Conservation (phyloP, 2,329 filamentous ascomycete genomes). For the Colletotrichum euphorbiae region DNA sequence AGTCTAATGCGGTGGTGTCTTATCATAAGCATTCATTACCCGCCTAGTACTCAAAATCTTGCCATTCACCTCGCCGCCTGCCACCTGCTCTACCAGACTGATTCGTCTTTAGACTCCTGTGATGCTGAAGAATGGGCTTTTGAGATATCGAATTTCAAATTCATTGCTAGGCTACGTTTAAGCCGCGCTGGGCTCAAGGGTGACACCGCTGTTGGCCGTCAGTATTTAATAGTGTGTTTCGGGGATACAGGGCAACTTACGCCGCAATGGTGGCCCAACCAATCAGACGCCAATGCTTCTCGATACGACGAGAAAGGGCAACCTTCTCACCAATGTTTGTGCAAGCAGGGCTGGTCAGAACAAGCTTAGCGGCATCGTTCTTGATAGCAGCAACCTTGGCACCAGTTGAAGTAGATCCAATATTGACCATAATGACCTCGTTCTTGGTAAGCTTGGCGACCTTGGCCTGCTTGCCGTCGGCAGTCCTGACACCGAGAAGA, state of each 20-base stretch:
- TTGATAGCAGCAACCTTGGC: constrained; percentile 98
- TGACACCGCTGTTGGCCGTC: constrained; percentile 60
- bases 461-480: constrained; percentile 99
- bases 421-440: constrained; percentile 99
- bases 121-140: constrained; percentile 37
- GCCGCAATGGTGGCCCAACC: constrained; percentile 87
- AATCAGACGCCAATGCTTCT: constrained; percentile 98
- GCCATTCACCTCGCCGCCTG: constrained; percentile 7
- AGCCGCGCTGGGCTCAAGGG: constrained; percentile 62
- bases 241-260: constrained; percentile 57
- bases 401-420: constrained; percentile 95
- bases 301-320: constrained; percentile 93
- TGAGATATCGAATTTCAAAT: constrained; percentile 28
- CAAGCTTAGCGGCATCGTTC: constrained; percentile 96
- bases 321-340: constrained; percentile 99
- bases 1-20: constrained; percentile 28
- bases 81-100: constrained; percentile 33
- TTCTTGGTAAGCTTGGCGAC: constrained; percentile 98
- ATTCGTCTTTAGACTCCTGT: constrained; percentile 37
- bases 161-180: constrained; percentile 45
- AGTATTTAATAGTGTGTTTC: constrained; percentile 38
- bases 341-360: constrained; percentile 92
- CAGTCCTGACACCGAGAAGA: constrained; percentile 95
- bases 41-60: constrained; percentile 35
- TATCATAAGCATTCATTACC: constrained; percentile 39